These are phyloP conservation scores for Orbilia blumenaviensis DNA, from an alignment of 2,329 filamentous ascomycete genomes.

Conservation along the genomic window DNA sequence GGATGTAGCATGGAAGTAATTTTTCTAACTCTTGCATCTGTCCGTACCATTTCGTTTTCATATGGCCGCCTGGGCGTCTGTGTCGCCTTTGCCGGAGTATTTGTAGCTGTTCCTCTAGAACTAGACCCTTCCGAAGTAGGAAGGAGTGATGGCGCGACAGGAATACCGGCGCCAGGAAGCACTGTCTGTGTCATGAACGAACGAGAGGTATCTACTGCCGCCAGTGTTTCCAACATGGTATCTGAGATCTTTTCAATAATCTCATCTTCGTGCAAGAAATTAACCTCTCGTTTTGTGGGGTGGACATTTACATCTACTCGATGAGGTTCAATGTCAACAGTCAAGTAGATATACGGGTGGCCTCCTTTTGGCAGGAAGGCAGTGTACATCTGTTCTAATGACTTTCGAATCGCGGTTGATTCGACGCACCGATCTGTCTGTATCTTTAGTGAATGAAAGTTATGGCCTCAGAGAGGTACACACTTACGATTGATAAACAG, in stretches of 20 bases:
- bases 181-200: conserved; percentile 95
- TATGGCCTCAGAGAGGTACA: not conserved
- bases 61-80: conserved; percentile 69
- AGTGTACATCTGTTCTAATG: conserved; percentile 87
- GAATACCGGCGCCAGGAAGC: conserved; percentile 72
- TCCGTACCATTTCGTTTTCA: conserved; percentile 89
- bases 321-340: conserved; percentile 88
- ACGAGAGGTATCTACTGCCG: conserved; percentile 88
- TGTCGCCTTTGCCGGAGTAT: conserved; percentile 28
- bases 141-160: conserved; percentile 55
- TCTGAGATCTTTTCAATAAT: conserved; percentile 87
- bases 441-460: not conserved
- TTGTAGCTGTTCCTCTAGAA: conserved; percentile 59
- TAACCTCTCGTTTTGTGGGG: conserved; percentile 94
- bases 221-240: conserved; percentile 78
- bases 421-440: conserved; percentile 79
- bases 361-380: conserved; percentile 90
- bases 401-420: conserved; percentile 85
- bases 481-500: conserved; percentile 83
- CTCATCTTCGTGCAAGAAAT: conserved; percentile 97
- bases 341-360: conserved; percentile 92
- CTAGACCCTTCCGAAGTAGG: conserved; percentile 6
- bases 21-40: conserved; percentile 86
- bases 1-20: conserved; percentile 95
- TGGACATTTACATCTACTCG: conserved; percentile 97